phyloP scores from a whole-genome alignment of 2,329 filamentous ascomycete species.

The Ilyonectria mors-panacis region DNA sequence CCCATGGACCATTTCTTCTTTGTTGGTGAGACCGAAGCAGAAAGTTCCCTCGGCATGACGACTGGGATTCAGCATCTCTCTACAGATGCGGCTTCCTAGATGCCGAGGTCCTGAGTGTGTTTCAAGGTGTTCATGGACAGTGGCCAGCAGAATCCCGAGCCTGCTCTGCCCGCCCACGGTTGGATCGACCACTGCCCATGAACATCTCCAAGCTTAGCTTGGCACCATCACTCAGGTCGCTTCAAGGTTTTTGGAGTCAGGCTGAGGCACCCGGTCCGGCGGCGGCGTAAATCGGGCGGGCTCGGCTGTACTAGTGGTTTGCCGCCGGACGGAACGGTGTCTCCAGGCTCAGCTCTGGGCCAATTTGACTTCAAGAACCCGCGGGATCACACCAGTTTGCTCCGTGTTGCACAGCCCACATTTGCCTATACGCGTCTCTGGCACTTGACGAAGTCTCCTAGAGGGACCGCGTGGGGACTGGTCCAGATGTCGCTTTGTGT shows the following conservation, averaged over 20 bases:
- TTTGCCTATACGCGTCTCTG: conserved; percentile 20
- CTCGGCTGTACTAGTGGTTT: not conserved
- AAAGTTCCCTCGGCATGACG: conserved; percentile 14
- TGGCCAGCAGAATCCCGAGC: too few species aligned
- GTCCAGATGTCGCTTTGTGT: conserved; percentile 33
- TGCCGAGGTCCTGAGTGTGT: conserved; percentile 10
- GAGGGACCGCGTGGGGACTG: conserved; percentile 18
- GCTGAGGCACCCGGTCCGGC: conserved; percentile 9
- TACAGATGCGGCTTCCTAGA: not conserved
- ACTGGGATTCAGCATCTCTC: not conserved
- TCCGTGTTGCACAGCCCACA: conserved; percentile 12
- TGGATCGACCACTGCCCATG: too few species aligned
- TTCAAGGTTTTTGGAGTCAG: conserved; percentile 21
- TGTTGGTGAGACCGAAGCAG: conserved; percentile 21
- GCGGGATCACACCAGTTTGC: conserved; percentile 27
- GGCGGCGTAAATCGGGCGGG: not conserved
- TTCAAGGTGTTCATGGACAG: conserved; percentile 18
- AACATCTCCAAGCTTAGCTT: conserved; percentile 30
- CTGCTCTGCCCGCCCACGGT: too few species aligned
- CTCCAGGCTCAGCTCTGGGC: conserved; percentile 28
- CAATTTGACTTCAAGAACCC: conserved; percentile 16
- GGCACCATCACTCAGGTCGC: conserved; percentile 18
- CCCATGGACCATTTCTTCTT: conserved; percentile 30
- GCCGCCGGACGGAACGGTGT: conserved; percentile 1
- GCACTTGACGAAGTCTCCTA: conserved; percentile 1